Base-by-base conservation (phyloP, 225 moss, liverwort and hornwort genomes). In the Ulota crispa region DNA sequence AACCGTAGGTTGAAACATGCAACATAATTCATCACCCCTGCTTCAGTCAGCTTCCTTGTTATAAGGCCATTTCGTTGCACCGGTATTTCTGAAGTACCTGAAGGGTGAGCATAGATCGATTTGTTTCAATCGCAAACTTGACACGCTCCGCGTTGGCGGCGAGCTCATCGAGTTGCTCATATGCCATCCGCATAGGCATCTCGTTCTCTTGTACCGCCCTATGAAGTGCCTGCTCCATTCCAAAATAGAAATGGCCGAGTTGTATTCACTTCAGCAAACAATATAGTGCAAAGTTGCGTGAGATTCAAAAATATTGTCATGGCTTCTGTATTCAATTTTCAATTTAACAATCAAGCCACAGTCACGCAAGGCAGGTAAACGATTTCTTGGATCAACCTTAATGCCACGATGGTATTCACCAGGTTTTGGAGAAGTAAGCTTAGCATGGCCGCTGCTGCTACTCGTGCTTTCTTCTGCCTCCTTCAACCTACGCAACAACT, bases 111-210 rank as follows among this genome's bases (percentile, higher is more conserved):
- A 97, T 19, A 42, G 93, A 92, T 1, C 93, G 91, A 36, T 95
- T 97, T 64, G 85, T 88, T 79, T 93, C 91, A 36, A 97, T 95
- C 4, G 92, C 93, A 68, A 84, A 89, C 70, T 93, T 95, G 28
- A 97, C 96, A 73, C 92, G 90, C 74, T 97, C 95, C 19, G 95
- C 95, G 72, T 92, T 97, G 9, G 96, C 95, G 66, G 92, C 95
- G 16, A 97, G 95, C 76, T 95, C 96, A 74, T 97, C 92, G 5
- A 97, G 78, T 65, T 97, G 95, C 50, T 93, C 96, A 63, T 95
- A 97, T 34, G 96, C 96, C 89, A 97, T 85, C 52, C 87, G 88
- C 81, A 97, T 89, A n/a, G 96, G 95, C 83, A 97, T 82, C 30
- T 97, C 96, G 30, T 93, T 90, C 28, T 95, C 92, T 84, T 92